Evolutionary conservation across 345 rosid genomes (phyloP), one percentile per base, ranked within the genome.

Genomic region (Kandelia obovata): DNA sequence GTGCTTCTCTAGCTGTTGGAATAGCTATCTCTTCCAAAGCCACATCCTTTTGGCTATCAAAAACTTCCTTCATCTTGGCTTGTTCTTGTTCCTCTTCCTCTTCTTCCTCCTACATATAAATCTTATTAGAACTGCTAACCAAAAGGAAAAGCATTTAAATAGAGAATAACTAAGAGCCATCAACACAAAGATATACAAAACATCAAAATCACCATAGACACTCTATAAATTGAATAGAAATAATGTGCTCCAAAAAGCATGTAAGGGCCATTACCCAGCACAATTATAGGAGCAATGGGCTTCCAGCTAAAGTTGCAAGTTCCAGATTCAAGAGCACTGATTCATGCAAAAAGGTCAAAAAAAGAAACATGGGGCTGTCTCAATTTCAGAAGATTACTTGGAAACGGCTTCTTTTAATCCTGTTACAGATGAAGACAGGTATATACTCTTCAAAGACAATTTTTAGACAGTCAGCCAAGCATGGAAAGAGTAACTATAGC

Each of bases 11-110:
- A 71, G 91, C 86, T 26, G 96, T 91, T 65, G 92, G 74, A 80
- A 62, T 69, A 43, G 62, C 61, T 93, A 90, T 89, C 79, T 90
- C 91, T 73, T 95, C 92, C 84, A 92, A 81, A 68, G 94, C 93
- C 32, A 90, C 72, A 78, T 91, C 97, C 80, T 84, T 84, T 77
- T 83, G 87, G 67, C 85, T 83, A 37, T 75, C 65, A 78, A 75
- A 77, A n/a, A 89, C 79, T 73, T 86, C 92, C 80, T 86, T 93
- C 82, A 88, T 71, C 86, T 84, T 95, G 52, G 93, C 96, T 43
- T 64, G 76, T 62, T 72, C 70, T 79, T 84, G 87, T 67, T 89
- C 98, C 69, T 88, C 89, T 75, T 87, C 98, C 81, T 94, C 96
- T 66, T 89, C 99, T 66, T 92, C 99, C 82, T 90, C 96, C 86